A percentile compares a stretch with the other conserved stretches of the same genome.
These are phyloP conservation scores for Lanmaoa rubissima DNA, from an alignment of 768 basidiomycete genomes.

Conservation along the genomic window DNA sequence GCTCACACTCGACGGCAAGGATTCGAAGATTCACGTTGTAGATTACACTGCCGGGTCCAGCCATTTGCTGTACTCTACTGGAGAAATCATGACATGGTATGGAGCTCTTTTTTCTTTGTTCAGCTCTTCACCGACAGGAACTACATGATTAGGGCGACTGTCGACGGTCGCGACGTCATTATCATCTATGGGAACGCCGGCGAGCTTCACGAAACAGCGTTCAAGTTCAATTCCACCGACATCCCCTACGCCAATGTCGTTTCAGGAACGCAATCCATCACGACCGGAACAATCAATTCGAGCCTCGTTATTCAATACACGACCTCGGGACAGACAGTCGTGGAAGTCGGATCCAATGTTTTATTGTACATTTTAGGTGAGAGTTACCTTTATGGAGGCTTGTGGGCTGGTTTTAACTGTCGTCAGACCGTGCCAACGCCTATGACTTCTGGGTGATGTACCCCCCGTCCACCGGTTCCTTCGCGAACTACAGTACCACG, in stretches of 20 bases:
- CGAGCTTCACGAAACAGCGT: slow-evolving; percentile 50
- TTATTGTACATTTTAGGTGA: slow-evolving; percentile 47
- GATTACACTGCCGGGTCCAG: slow-evolving; percentile 47
- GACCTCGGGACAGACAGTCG: slow-evolving; percentile 46
- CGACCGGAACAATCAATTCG: slow-evolving; percentile 35
- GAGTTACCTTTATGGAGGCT: slow-evolving; percentile 1
- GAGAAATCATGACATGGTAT: slow-evolving; percentile 50
- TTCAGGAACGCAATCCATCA: slow-evolving; percentile 31
- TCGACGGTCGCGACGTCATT: slow-evolving; percentile 47
- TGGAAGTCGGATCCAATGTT: slow-evolving; percentile 39
- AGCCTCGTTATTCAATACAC: slow-evolving; percentile 44
- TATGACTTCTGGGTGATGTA: slow-evolving; percentile 54
- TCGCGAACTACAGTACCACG: slow-evolving; percentile 35
- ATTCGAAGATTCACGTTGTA: slow-evolving; percentile 51
- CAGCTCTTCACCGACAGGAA: neutral
- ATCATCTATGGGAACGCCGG: slow-evolving; percentile 47
- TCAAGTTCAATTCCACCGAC: slow-evolving; percentile 34
- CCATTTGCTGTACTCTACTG: slow-evolving; percentile 46
- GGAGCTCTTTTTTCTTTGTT: neutral
- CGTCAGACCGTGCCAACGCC: slow-evolving; percentile 44
- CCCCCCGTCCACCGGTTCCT: slow-evolving; percentile 35
- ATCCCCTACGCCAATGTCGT: slow-evolving; percentile 23
- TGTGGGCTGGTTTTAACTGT: neutral
- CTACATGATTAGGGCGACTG: slow-evolving; percentile 39
- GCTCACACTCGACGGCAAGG: slow-evolving; percentile 47